Base-by-base conservation (phyloP, 2,329 filamentous ascomycete species). In the Colletotrichum cuscutae region DNA sequence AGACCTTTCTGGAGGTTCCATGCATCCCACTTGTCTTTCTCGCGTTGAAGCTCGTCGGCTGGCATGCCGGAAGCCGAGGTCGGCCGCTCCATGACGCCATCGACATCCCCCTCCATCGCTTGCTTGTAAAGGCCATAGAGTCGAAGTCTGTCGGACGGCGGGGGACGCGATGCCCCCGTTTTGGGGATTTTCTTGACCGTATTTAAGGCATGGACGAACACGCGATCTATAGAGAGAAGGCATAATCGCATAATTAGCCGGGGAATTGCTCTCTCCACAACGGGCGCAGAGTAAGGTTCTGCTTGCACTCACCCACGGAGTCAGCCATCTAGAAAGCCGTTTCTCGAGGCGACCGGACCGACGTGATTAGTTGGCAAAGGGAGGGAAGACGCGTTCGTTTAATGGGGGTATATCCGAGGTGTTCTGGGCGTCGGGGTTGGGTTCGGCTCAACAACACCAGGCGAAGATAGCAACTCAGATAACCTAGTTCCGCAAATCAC, bases 51-150 rank as follows among this genome's bases (percentile, higher is more conserved):
- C 73, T 91, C 90, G 74, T 90, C 88, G 24, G 80, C 78, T 12
- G 84, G 79, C 73, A 87, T 80, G 72, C 86, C 85, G 9, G 85
- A 84, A 24, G 84, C 85, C 62, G 82, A 78, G 54, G 85, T 86
- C 52, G 97, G 96, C 58, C 95, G 90, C 78, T 96, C 92, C 93
- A 98, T 97, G 62, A 98, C 95, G 61, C 94, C 94, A 77, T 97
- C 94, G 42, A 98, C 95, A 83, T 99, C 95, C 61, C 97, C 97
- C 86, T 99, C 95, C 97, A 98, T 98, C 75, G 95, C 95, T 84
- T 99, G 97, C 82, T 99, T 99, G 86, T 99, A 99, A 76, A 99
- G 89, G 76, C 97, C 97, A 92, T 99, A 99, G 74, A 99, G 93
- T 71, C 94, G 93, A 77, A 99, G 88, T 71, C 97, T 93, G 80